Evolutionary conservation across 495 filamentous ascomycete species (phyloP), one percentile per base, ranked within the genome.

Genomic region (Physcia stellaris): DNA sequence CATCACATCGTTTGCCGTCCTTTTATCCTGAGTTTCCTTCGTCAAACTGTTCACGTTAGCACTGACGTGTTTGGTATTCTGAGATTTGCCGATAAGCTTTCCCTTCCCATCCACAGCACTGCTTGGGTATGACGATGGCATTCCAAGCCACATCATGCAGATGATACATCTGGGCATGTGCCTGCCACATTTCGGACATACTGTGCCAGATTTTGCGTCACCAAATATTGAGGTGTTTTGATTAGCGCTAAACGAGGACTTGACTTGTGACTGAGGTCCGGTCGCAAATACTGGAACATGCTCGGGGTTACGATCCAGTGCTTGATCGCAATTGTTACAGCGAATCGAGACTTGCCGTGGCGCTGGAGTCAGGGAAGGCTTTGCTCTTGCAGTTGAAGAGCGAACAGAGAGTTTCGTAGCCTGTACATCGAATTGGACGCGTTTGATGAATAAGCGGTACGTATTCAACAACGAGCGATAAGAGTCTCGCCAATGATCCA

Each of bases 161-260:
- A 96, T 71, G 1, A 81, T 82, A 51, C 90, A 98, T 4, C 92
- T 74, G 3, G 86, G 85, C 54, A 96, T 75, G 43, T 87, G 84
- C 12, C 82, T 71, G 22, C 81, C 85, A 61, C 92, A 98, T 46
- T 74, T 74, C 0, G 84, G 85, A 50, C 90, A 98, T 29, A 80
- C 63, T 3, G 70, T 73, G 7, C 67, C 68, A 11, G 32, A 37
- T 11, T 40, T 40, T 31, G 16, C 34, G 13, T 45, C 29, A 7
- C 36, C 32, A 33, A 49, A 45, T 39, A 43, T 50, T 28, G 43
- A 44, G 21, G 30, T 45, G 13, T 43, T 39, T 37, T 67, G 63
- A 3, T 60, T 50, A 24, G 54, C 56, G 35, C 63, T 57, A 5
- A 37, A 28, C 1, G 54, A 48, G 13, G 51, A 41, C n/a, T n/a